These are phyloP conservation scores for Ophiostoma perfectum DNA, from an alignment of 2,329 filamentous ascomycete species.

Conservation along the genomic window DNA sequence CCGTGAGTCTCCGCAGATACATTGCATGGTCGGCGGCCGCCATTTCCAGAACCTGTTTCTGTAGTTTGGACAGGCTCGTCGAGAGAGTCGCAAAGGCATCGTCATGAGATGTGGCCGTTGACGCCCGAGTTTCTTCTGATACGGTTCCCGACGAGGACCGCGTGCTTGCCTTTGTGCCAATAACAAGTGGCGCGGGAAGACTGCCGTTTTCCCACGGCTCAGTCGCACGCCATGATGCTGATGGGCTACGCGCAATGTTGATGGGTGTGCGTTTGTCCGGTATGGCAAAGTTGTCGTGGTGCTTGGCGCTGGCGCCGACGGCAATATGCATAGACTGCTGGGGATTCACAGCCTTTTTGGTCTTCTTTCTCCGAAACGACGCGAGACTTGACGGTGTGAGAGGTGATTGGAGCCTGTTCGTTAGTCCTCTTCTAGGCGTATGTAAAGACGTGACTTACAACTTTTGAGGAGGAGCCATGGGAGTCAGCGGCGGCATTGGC, in stretches of 20 bases:
- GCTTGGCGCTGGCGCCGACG: not conserved
- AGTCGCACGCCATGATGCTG: conserved; percentile 13
- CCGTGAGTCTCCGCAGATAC: conserved; percentile 51
- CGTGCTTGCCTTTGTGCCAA: not conserved
- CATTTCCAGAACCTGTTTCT: conserved; percentile 52
- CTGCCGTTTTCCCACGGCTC: conserved; percentile 16
- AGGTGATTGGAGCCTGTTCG: not conserved
- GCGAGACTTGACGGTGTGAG: conserved; percentile 13
- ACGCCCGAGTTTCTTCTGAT: conserved; percentile 10
- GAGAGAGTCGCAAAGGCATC: conserved; percentile 28
- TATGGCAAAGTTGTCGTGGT: not conserved
- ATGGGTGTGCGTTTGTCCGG: not conserved
- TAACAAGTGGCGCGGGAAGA: conserved; percentile 15
- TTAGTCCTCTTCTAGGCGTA: too few relatives aligned
- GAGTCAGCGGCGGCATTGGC: conserved; percentile 16
- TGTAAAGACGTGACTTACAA: not conserved
- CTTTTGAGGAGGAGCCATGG: conserved; percentile 13
- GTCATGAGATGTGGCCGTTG: conserved; percentile 1
- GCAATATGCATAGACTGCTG: not conserved
- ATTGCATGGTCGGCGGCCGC: conserved; percentile 46
- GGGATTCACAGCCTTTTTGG: not conserved
- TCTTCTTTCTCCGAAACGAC: conserved; percentile 1
- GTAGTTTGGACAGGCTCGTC: conserved; percentile 39
- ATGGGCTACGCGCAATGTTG: not conserved
- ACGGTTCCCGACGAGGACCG: conserved; percentile 4